Percentiles rank a stretch among this genome's conserved stretches.
These are phyloP conservation scores for Desmodesmus armatus DNA, from an alignment of 139 green algal species.

Conservation along the genomic window DNA sequence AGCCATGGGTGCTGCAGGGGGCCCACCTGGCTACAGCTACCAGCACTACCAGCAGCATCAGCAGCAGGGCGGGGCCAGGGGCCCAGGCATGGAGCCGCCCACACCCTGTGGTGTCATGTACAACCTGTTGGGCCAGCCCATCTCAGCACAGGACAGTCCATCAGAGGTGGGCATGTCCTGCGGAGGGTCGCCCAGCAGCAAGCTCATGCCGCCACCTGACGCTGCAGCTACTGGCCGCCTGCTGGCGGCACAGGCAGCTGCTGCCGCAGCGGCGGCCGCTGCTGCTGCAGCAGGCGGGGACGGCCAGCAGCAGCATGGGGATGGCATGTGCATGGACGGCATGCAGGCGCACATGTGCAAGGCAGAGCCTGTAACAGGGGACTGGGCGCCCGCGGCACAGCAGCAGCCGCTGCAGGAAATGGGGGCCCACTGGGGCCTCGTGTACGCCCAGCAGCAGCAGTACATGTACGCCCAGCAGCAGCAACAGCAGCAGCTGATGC, in stretches of 20 bases:
- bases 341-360: too few species aligned
- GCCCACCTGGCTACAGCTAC: not conserved
- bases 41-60: not conserved
- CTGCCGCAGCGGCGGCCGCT: constrained; percentile 58
- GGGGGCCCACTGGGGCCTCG: too few species aligned
- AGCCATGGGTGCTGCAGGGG: not conserved
- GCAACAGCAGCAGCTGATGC: not conserved
- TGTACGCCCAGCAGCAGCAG: too few species aligned
- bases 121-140: constrained; percentile 8
- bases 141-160: constrained; percentile 12
- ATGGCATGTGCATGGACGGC: too few species aligned
- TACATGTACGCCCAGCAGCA: not conserved
- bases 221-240: not conserved
- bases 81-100: constrained; percentile 24
- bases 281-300: constrained; percentile 10
- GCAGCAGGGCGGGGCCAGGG: not conserved
- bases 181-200: constrained; percentile 5
- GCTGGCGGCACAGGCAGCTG: not conserved
- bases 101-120: constrained; percentile 34
- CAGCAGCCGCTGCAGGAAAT: too few species aligned
- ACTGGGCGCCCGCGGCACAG: too few species aligned
- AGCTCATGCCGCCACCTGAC: not conserved
- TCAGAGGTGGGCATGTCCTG: not conserved
- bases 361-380: too few species aligned
- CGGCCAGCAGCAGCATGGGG: not conserved